Evolutionary conservation across 768 basidiomycete genomes (phyloP).

Genomic region (Lentinula guzmanii): DNA sequence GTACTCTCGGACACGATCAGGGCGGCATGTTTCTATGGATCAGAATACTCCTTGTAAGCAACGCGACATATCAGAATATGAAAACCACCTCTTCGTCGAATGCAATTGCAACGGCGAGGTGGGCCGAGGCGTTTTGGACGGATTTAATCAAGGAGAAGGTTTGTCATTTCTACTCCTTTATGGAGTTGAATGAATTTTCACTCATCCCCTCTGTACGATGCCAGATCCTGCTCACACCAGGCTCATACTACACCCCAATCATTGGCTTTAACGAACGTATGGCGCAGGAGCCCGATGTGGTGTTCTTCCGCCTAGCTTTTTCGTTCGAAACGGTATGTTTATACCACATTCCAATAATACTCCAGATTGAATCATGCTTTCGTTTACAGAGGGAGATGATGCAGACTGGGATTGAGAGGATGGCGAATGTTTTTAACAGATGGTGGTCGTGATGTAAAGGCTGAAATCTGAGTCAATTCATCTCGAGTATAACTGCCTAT

Average conservation of each 20-base stretch:
- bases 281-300: background rate
- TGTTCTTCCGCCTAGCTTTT: conserved; percentile 4
- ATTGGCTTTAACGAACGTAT: background rate
- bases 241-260: conserved; percentile 9
- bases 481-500: background rate
- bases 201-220: no score
- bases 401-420: conserved; percentile 1
- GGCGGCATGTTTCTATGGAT: conserved; percentile 59
- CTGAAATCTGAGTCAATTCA: background rate
- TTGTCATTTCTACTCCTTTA: background rate
- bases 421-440: conserved; percentile 1
- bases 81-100: background rate
- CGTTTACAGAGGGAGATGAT: background rate
- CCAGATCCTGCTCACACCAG: conserved; percentile 8
- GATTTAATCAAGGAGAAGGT: conserved; percentile 9
- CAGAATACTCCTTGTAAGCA: conserved; percentile 34
- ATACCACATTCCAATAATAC: background rate
- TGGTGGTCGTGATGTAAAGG: background rate
- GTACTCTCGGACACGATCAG: conserved; percentile 9
- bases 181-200: background rate
- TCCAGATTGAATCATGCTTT: background rate
- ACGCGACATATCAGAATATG: conserved; percentile 29
- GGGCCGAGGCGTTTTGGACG: conserved; percentile 8
- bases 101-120: background rate
- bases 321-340: conserved; percentile 3